Conservation (phyloP, 352 stramenopile species). For the Globisporangium carolinianum region DNA sequence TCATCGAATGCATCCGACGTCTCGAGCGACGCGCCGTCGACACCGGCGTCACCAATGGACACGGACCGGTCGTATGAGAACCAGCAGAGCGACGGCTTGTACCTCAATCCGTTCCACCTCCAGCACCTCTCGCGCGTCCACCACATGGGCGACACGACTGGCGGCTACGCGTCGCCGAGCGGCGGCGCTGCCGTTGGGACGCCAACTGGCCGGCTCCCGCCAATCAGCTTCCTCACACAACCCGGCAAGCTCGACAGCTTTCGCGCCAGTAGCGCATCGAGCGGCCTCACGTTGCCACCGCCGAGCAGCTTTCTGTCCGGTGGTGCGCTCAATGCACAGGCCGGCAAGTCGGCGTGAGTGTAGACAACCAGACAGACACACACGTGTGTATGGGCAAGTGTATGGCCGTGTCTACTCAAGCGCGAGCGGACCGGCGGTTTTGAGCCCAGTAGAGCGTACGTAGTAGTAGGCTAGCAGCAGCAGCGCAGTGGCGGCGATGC, state of each 20-base stretch:
- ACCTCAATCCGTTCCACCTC: slow-evolving; percentile 8
- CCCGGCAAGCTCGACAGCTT: slow-evolving; percentile 60
- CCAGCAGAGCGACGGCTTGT: slow-evolving; percentile 5
- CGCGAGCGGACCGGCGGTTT: not conserved
- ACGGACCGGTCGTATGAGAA: slow-evolving; percentile 7
- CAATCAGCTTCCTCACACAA: slow-evolving; percentile 72
- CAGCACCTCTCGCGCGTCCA: slow-evolving; percentile 9
- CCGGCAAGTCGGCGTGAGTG: slow-evolving; percentile 49
- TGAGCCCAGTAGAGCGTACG: not conserved
- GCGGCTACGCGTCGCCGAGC: slow-evolving; percentile 1
- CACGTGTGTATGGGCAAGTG: too few relatives aligned
- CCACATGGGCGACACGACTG: slow-evolving; percentile 2
- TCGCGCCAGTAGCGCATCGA: slow-evolving; percentile 30
- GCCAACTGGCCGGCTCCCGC: slow-evolving; percentile 40
- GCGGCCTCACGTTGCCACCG: slow-evolving; percentile 25
- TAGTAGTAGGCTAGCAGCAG: not conserved
- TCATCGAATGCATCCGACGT: slow-evolving; percentile 25
- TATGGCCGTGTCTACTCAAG: not conserved
- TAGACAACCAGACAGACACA: too few relatives aligned
- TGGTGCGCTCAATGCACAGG: slow-evolving; percentile 21
- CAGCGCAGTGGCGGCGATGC: not conserved
- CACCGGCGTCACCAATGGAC: slow-evolving; percentile 32
- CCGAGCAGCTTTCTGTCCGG: slow-evolving; percentile 49
- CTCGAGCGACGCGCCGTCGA: slow-evolving; percentile 23
- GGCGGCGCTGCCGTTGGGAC: slow-evolving; percentile 9